Evolutionary conservation across 768 basidiomycete species (phyloP).

Genomic region (Boletellus ananiceps): DNA sequence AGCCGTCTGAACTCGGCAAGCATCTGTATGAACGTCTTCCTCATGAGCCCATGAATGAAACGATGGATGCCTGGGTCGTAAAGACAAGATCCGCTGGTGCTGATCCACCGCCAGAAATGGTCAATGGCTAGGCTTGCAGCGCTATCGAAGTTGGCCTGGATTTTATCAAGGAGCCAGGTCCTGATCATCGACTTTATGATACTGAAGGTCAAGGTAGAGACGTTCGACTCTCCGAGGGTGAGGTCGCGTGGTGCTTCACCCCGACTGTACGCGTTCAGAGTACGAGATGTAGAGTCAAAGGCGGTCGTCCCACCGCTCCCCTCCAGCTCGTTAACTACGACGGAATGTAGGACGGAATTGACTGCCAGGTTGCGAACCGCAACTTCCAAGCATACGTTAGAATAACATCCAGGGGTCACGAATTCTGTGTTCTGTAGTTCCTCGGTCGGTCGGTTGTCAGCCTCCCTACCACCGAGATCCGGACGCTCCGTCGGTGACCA

Average conservation of each 20-base stretch:
- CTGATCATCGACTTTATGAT: slow-evolving; percentile 87
- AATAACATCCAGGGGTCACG: slow-evolving; percentile 77
- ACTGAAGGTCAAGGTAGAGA: slow-evolving; percentile 82
- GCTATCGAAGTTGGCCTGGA: slow-evolving; percentile 59
- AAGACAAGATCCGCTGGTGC: slow-evolving; percentile 76
- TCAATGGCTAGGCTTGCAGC: slow-evolving; percentile 72
- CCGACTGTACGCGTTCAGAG: slow-evolving; percentile 83
- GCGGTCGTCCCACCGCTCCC: slow-evolving; percentile 91
- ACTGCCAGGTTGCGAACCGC: slow-evolving; percentile 90
- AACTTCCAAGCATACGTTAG: slow-evolving; percentile 89
- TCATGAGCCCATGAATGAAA: slow-evolving; percentile 94
- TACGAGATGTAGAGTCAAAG: slow-evolving; percentile 90
- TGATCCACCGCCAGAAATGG: slow-evolving; percentile 98
- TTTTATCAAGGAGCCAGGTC: slow-evolving; percentile 84
- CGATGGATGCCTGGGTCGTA: slow-evolving; percentile 91
- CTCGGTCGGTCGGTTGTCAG: slow-evolving; percentile 71
- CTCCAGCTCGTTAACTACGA: slow-evolving; percentile 95
- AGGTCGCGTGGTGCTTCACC: slow-evolving; percentile 56
- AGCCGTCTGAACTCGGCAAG: slow-evolving; percentile 94
- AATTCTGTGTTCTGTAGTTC: slow-evolving; percentile 86
- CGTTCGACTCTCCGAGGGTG: slow-evolving; percentile 82
- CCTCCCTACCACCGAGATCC: slow-evolving; percentile 90
- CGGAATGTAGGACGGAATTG: slow-evolving; percentile 89
- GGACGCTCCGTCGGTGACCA: slow-evolving; percentile 90
- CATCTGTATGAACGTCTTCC: slow-evolving; percentile 95